Percentiles rank a stretch among this genome's conserved stretches.
Conservation (phyloP, 768 basidiomycete genomes). For the Suillus subaureus region DNA sequence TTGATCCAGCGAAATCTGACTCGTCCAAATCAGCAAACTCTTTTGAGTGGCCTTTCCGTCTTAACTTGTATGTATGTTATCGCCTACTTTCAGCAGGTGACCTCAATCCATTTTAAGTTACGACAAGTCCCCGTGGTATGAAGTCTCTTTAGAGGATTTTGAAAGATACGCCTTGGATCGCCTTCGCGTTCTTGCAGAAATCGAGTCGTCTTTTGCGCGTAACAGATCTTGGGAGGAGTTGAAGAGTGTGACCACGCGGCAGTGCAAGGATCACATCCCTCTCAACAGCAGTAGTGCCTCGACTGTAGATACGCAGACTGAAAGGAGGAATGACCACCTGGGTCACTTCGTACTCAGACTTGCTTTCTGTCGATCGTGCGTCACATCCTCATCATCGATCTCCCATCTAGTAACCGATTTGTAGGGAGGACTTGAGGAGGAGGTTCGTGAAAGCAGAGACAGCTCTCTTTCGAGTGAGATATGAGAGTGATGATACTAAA, state of each 20-base stretch:
- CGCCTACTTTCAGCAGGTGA: constrained; percentile 8
- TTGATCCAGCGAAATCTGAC: neutral
- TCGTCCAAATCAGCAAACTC: neutral
- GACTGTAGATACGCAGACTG: constrained; percentile 50
- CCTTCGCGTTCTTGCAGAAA: constrained; percentile 85
- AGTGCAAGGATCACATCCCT: constrained; percentile 78
- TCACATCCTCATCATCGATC: constrained; percentile 20
- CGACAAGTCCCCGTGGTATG: constrained; percentile 78
- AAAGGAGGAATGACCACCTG: constrained; percentile 83
- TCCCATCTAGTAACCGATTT: neutral
- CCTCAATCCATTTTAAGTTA: constrained; percentile 56
- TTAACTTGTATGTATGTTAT: constrained; percentile 71
- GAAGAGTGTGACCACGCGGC: constrained; percentile 56
- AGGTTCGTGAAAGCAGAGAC: constrained; percentile 91
- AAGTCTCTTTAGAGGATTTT: constrained; percentile 95
- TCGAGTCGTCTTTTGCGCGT: constrained; percentile 85
- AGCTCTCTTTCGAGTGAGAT: constrained; percentile 81
- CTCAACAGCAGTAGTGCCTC: constrained; percentile 59
- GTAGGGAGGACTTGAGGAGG: constrained; percentile 84
- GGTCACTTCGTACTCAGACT: constrained; percentile 93
- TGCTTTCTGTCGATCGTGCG: constrained; percentile 96
- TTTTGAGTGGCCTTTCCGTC: constrained; percentile 56
- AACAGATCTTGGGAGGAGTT: constrained; percentile 83
- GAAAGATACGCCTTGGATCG: constrained; percentile 89
- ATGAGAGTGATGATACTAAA: constrained; percentile 56